Conservation (phyloP, 495 filamentous ascomycete species). For the Neurospora sp. region DNA sequence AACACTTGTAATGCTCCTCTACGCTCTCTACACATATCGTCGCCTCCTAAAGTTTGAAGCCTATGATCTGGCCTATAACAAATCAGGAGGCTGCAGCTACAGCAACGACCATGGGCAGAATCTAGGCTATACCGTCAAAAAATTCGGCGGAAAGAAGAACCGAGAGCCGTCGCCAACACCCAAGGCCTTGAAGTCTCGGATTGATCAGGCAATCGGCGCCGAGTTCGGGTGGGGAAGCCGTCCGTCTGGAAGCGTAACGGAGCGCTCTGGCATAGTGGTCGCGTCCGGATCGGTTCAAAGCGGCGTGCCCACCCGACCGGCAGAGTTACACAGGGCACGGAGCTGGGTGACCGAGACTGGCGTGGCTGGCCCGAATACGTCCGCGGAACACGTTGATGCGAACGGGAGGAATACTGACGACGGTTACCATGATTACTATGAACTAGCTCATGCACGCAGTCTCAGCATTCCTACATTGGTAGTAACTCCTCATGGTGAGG, state of each 20-base stretch:
- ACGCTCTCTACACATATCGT: slow-evolving; percentile 30
- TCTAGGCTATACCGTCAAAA: slow-evolving; percentile 11
- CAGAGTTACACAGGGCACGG: slow-evolving; percentile 3
- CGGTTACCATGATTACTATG: background rate
- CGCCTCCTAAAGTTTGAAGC: slow-evolving; percentile 33
- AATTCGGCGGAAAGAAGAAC: background rate
- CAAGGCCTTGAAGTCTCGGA: slow-evolving; percentile 13
- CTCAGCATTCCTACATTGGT: slow-evolving; percentile 7
- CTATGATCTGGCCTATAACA: slow-evolving; percentile 21
- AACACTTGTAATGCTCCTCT: slow-evolving; percentile 24
- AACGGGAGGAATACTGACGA: slow-evolving; percentile 4
- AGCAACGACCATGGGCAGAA: slow-evolving; percentile 5
- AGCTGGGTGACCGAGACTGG: slow-evolving; percentile 18
- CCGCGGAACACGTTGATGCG: background rate
- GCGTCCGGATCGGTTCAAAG: slow-evolving; percentile 15
- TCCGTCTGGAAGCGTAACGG: background rate
- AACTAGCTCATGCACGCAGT: background rate
- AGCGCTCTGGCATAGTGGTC: slow-evolving; percentile 3
- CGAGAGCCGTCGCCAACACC: background rate
- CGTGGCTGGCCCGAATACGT: background rate
- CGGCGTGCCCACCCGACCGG: slow-evolving; percentile 2
- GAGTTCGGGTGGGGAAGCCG: slow-evolving; percentile 29
- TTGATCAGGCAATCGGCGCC: slow-evolving; percentile 24
- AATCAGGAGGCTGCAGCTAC: slow-evolving; percentile 9
- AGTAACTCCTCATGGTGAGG: slow-evolving; percentile 3